phyloP scores from a whole-genome alignment of 202 grass and related monocot species.

The Brachypodium distachyon region DNA sequence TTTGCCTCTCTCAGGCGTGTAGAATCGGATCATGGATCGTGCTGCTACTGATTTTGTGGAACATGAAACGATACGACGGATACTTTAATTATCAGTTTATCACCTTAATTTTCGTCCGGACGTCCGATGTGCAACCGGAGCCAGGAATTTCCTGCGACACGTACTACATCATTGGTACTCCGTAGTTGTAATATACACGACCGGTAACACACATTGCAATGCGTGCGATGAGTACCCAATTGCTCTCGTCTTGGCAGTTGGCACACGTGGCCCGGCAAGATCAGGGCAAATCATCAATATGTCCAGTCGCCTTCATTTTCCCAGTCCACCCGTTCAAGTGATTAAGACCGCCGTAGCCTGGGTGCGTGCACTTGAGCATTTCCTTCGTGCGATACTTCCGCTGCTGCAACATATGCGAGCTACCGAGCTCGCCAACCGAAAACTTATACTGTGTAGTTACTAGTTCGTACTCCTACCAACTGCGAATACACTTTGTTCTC shows the following conservation, averaged over 20 bases:
- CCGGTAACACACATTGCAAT: background rate
- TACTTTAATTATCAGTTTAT: too few relatives aligned
- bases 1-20: background rate
- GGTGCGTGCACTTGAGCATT: background rate
- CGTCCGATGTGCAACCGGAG: too few relatives aligned
- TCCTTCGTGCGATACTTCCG: background rate
- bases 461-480: background rate
- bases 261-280: constrained; percentile 1
- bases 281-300: background rate
- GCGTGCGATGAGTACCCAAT: background rate
- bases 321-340: background rate
- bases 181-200: background rate
- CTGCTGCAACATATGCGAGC: too few relatives aligned
- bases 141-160: too few relatives aligned
- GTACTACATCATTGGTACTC: too few relatives aligned
- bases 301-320: background rate
- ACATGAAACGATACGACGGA: background rate
- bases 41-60: background rate
- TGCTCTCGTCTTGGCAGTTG: background rate
- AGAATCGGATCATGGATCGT: background rate
- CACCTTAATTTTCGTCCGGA: too few relatives aligned
- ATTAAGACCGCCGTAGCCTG: background rate
- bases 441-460: too few relatives aligned
- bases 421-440: background rate
- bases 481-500: background rate